Base-by-base conservation (phyloP, 2,329 filamentous ascomycete genomes). In the Curvularia spicifera region DNA sequence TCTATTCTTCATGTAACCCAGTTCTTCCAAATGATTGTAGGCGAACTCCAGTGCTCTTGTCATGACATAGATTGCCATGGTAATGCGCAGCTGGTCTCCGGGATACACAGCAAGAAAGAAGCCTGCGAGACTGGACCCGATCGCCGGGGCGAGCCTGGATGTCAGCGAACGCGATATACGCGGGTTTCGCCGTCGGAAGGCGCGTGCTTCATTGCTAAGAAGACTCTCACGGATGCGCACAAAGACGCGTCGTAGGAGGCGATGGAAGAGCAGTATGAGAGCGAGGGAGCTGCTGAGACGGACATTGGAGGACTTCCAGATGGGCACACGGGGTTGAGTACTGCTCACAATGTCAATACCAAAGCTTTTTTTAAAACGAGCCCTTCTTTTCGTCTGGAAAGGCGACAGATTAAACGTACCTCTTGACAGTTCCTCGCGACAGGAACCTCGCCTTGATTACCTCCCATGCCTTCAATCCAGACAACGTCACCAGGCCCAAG, bases 221-320 rank as follows among this genome's bases (percentile, higher is more conserved):
- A 99, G 83, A 63, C 92, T 91, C 1, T 85, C 83, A 47, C 94
- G 89, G 43, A 98, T 81, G 28, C 91, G 87, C 26, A 86, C 85
- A 69, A 98, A 91, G 82, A 98, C 97, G 58, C 94, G 91, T 79
- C 94, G 92, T 26, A 98, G 87, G 0, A 97, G 83, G 29, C 95
- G 88, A 76, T 99, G 95, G 60, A 96, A 86, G 43, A 98, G 86
- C 20, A 98, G 84, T 63, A 97, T 92, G 2, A 91, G 85, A 15
- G 93, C 93, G 13, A 97, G 83, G 0, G 92, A 95, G 8, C 93
- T 81, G 0, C 93, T 94, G 9, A 97, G 83, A 54, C 93, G 86
- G 50, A 95, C 81, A 24, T 90, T 89, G 0, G 88, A 83, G 0
- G 89, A 91, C 61, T 78, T 80, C 64, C 80, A 76, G 15, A 83